phyloP scores from a whole-genome alignment of 371 early-diverging fungal species.

The Zancudomyces culisetae region DNA sequence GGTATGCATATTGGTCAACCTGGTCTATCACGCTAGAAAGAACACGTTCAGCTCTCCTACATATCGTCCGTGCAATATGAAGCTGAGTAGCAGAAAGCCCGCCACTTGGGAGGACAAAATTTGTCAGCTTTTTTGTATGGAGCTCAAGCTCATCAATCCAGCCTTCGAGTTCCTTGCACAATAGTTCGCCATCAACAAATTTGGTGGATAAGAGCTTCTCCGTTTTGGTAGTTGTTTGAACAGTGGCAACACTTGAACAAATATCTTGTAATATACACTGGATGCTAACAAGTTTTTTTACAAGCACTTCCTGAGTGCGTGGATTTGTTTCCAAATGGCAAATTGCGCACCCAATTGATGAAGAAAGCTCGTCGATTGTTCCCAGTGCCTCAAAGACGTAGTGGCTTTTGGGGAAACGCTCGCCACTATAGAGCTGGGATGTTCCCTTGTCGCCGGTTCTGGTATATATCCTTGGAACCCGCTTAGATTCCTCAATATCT shows the following conservation, averaged over 20 bases:
- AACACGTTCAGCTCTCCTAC: neutral
- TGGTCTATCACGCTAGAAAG: neutral
- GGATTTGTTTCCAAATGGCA: neutral
- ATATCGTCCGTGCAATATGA: neutral
- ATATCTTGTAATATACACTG: conserved; percentile 80
- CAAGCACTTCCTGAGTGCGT: conserved; percentile 15
- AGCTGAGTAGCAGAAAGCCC: neutral
- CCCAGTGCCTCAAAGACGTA: conserved; percentile 80
- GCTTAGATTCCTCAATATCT: conserved; percentile 22
- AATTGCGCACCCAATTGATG: conserved; percentile 5
- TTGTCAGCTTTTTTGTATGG: conserved; percentile 47
- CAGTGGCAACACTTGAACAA: conserved; percentile 80
- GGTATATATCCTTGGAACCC: conserved; percentile 64
- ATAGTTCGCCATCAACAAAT: conserved; percentile 46
- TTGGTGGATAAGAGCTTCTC: conserved; percentile 23
- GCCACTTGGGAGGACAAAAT: conserved; percentile 61
- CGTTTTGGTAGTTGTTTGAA: conserved; percentile 28
- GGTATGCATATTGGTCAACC: neutral
- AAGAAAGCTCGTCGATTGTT: conserved; percentile 53
- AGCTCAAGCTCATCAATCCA: conserved; percentile 70
- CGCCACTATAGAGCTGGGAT: conserved; percentile 67
- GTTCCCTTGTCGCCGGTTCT: conserved; percentile 81
- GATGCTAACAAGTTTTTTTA: conserved; percentile 44
- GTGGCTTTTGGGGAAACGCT: conserved; percentile 69
- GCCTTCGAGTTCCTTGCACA: conserved; percentile 39